Base-by-base conservation (phyloP, 225 moss, liverwort and hornwort species). In the Pseudisothecium myosuroides region DNA sequence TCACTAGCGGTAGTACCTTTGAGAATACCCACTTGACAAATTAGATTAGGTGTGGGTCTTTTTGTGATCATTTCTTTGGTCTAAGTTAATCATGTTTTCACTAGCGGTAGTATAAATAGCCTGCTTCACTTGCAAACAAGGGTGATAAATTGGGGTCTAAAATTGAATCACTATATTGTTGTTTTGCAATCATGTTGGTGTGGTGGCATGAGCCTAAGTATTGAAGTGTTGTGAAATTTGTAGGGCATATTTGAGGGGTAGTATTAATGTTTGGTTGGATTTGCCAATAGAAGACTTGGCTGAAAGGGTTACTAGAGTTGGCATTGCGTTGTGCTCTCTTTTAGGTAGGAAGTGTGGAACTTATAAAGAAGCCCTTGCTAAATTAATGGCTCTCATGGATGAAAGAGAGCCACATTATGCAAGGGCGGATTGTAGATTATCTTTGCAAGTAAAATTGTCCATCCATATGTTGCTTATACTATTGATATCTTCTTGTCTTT, bases 321-420 rank as follows among this genome's bases (percentile, higher is more conserved):
- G n/a, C n/a, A 68, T 0, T 68, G 0, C n/a, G 12, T 68, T 0
- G 2, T 1, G 0, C 13, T 9, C 3, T 12, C 68, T 68, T 68
- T n/a, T 68, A n/a, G 68, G n/a, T 22, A 7, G 12, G 2, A 68
- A 68, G n/a, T 68, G n/a, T 68, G n/a, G 12, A 68, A 68, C 22
- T 68, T 68, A 12, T 68, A 2, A n/a, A 22, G 68, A 68, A 22
- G n/a, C n/a, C 12, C n/a, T 68, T 68, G n/a, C 7, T 20, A 68
- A 68, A n/a, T 68, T 68, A 68, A 22, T 2, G 0, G 1, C 22
- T 68, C 22, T 67, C 4, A 67, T 67, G n/a, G n/a, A 67, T 21
- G 67, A 67, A 37, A 67, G 6, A 21, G 37, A 67, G 6, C 6
- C 21, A 67, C 37, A 37, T n/a, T 37, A 67, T 67, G 37, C 11